Conservation (phyloP, 2,329 filamentous ascomycete species). For the Cordyceps cateniannulata region DNA sequence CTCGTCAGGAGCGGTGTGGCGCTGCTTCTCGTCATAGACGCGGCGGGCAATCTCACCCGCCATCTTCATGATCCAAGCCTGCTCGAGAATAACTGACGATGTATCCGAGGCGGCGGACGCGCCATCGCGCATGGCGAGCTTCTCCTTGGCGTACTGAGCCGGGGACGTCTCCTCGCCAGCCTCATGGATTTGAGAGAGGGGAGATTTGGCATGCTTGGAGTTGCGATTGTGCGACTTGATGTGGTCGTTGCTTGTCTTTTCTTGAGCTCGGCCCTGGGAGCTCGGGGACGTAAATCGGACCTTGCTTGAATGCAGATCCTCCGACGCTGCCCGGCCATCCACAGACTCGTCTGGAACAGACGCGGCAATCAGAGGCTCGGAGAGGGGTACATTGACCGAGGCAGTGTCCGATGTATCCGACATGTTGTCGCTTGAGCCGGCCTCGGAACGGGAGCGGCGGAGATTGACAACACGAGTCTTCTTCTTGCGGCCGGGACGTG, state of each 20-base stretch:
- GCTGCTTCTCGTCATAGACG: constrained; percentile 78
- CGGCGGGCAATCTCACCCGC: constrained; percentile 83
- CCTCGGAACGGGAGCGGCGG: constrained; percentile 52
- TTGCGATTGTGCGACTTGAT: constrained; percentile 19
- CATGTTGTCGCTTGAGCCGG: constrained; percentile 44
- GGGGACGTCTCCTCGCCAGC: constrained; percentile 22
- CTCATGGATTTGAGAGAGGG: constrained; percentile 14
- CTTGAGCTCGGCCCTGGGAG: constrained; percentile 14
- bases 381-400: constrained; percentile 53
- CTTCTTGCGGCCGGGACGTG: constrained; percentile 64
- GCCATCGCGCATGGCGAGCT: constrained; percentile 26
- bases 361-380: constrained; percentile 51
- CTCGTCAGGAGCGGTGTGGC: constrained; percentile 44
- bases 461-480: constrained; percentile 81
- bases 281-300: constrained; percentile 33
- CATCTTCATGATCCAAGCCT: constrained; percentile 89
- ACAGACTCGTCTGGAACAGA: constrained; percentile 55
- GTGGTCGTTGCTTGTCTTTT: constrained; percentile 19
- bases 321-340: constrained; percentile 32
- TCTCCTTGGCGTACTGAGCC: constrained; percentile 21
- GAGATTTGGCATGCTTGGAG: constrained; percentile 16
- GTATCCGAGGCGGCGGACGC: constrained; percentile 36
- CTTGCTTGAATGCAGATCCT: constrained; percentile 27
- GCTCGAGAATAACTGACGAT: constrained; percentile 61
- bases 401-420: constrained; percentile 44